Evolutionary conservation across 352 stramenopile species (phyloP).

Genomic region (Phytophthora hibernalis): DNA sequence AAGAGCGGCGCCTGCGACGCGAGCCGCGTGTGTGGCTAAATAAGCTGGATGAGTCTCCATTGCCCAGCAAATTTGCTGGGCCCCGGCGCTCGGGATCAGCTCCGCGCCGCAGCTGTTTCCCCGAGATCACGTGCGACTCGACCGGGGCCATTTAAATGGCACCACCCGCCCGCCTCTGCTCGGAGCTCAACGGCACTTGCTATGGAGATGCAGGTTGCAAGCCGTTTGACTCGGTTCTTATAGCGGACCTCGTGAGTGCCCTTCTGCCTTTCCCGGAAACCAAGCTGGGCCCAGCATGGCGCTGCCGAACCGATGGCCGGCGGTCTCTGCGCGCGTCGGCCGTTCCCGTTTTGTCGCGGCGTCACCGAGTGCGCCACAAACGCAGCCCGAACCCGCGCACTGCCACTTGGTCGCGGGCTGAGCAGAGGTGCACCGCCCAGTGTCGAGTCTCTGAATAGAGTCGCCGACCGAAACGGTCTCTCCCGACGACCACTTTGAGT

Average conservation of each 20-base stretch:
- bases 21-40: not conserved
- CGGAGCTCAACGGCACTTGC: not conserved
- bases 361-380: constrained; percentile 33
- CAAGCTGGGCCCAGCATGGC: constrained; percentile 30
- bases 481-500: constrained; percentile 36
- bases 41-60: no score
- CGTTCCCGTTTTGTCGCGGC: constrained; percentile 41
- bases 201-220: not conserved
- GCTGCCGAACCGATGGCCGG: constrained; percentile 5
- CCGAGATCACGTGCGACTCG: constrained; percentile 15
- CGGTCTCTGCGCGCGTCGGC: constrained; percentile 31
- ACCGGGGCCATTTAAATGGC: constrained; percentile 21
- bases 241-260: constrained; percentile 32
- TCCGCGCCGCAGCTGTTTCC: constrained; percentile 28
- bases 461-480: constrained; percentile 25
- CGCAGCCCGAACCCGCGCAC: constrained; percentile 33
- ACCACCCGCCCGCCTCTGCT: constrained; percentile 6
- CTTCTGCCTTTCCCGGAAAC: constrained; percentile 30
- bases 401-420: constrained; percentile 25
- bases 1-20: constrained; percentile 20
- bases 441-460: constrained; percentile 22
- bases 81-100: constrained; percentile 32
- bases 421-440: constrained; percentile 26
- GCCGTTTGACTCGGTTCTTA: constrained; percentile 11
- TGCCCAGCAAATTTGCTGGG: no score